Base-by-base conservation (phyloP, 192 early-diverging fungal species). In the Phycomyces nitens region DNA sequence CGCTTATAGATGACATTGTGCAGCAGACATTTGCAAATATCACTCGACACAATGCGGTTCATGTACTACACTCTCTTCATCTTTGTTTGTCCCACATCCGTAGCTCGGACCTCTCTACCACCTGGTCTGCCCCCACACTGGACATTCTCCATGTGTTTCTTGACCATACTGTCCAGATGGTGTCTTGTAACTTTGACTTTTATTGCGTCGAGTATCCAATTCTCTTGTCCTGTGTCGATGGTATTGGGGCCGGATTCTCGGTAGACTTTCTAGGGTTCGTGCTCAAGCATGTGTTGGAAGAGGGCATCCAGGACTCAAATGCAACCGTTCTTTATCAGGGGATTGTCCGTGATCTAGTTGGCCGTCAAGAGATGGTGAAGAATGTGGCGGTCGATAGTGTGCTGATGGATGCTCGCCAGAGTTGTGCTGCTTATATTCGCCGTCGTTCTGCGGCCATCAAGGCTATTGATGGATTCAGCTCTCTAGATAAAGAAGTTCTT, bases 181-280 rank as follows among this genome's bases (percentile, higher is more conserved):
- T 75, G 15, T 53, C 64, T 12, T 27, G 40, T n/a, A 41, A 66
- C 21, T 70, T 75, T 29, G 64, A 69, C 50, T 70, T 60, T 26
- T 70, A 70, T 44, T 65, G 60, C 39, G 63, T 62, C 21, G 67
- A 75, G 34, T 75, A 69, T 41, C 68, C 73, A 23, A 70, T 70
- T 57, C 55, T 75, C 12, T 50, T 69, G n/a, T 70, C 67, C 0
- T 75, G 67, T 20, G 67, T 75, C 15, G 73, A 75, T 58, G 73
- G 73, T 16, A 70, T 75, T 38, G 68, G 68, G 3, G 62, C 51
- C 10, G 73, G 58, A 2, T 75, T 75, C 22, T 75, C 73, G 2
- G 55, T 60, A 23, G 73, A 75, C 43, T 75, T 75, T 56, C 60
- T 75, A 26, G 68, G 65, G 3, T 75, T 75, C 38, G 24, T 69